Base-by-base conservation (phyloP, 2,329 filamentous ascomycete genomes). In the Phialophora tarda region DNA sequence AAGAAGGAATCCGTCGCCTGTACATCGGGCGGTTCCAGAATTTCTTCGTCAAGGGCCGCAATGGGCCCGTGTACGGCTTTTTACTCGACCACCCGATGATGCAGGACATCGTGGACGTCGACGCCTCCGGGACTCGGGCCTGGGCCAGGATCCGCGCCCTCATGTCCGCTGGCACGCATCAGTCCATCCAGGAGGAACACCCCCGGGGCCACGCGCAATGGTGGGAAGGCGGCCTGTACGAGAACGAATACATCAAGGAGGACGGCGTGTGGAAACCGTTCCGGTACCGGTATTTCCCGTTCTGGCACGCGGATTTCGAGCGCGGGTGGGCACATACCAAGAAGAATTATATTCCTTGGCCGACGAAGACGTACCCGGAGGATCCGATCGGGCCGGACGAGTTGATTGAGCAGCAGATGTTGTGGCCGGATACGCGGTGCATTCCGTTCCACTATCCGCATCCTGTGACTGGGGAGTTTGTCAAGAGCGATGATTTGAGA, bases 221-320 rank as follows among this genome's bases (percentile, higher is more conserved):
- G 84, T 86, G 83, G 82, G 84, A 86, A 73, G 84, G 84, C 51
- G 84, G 84, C 2, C 74, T 86, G 41, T 86, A 86, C 74, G 84
- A 86, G 75, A 86, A 86, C 71, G 84, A 86, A 73, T 86, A 85
- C 73, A 81, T 86, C 75, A 85, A 85, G 74, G 83, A 86, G 71
- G 74, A 82, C 66, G 83, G 83, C 4, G 76, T 80, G 4, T 86
- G 84, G 84, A 84, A 84, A 75, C 79, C 86, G 26, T 83, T 83
- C 74, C 78, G 82, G 38, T 80, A 85, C 67, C 80, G 83, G 50
- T 86, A 86, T 74, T 85, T 85, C 71, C 83, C 84, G 1, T 86
- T 86, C 75, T 86, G 84, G 84, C 84, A 86, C 73, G 81, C 79
- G 68, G 80, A 83, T 30, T 82, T 83, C 64, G 82, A 84, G 74